Evolutionary conservation across 352 stramenopile species (phyloP), one percentile per base, ranked within the genome.

Genomic region (Thalassiosira livingstoniorum): DNA sequence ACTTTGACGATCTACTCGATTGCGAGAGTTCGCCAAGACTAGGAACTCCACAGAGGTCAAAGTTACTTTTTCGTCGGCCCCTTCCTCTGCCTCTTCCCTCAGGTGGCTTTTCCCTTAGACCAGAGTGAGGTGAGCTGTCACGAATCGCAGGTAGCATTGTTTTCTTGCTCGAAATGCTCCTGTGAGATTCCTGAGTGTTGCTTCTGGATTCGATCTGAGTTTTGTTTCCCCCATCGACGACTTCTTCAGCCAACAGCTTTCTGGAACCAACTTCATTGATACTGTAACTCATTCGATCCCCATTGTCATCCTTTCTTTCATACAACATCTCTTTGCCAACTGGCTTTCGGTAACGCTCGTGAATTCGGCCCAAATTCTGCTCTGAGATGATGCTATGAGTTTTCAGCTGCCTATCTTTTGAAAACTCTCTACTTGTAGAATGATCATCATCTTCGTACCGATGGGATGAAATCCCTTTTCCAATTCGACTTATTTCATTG

Each of bases 11-110:
- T 51, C 58, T 64, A n/a, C 57, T 78, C 3, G 61, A 82, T 47
- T 31, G 31, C 58, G n/a, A 37, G 25, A 64, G 27, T 54, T 86
- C 71, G n/a, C 54, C 68, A 29, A 81, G 32, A 61, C 65, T 69
- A 58, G 45, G 61, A 0, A 35, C 67, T 53, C 54, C 47, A 60
- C 31, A 84, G 25, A 63, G 42, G 5, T 35, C 29, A 53, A 54
- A 29, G 63, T 27, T 53, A 10, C 25, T 34, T 51, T 58, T 79
- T 29, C 75, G 51, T 29, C 80, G 68, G 51, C 80, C 80, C 58
- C 80, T 61, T 47, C 80, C 80, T 82, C 80, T 76, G 11, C 80
- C 80, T 25, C 70, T 55, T 45, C 74, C 68, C 62, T 82, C 80
- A 34, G 53, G 2, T 27, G 64, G 54, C 27, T 67, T 62, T 51